These are phyloP conservation scores for Yamadazyma jaroonii DNA, from an alignment of 1,139 yeast genomes.

Conservation along the genomic window DNA sequence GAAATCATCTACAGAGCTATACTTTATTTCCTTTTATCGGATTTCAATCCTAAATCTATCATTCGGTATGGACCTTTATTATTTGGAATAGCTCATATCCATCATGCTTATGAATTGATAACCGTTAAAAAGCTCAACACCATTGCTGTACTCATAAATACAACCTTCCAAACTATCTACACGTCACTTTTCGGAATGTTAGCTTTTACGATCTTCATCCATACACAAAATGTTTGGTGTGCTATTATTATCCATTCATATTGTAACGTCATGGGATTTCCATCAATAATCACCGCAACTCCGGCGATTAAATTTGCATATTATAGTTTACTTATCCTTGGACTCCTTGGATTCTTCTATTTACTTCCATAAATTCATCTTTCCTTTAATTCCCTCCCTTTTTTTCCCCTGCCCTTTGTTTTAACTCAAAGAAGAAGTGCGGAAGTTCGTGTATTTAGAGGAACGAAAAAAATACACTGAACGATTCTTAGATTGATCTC, in stretches of 20 bases:
- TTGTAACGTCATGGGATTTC: constrained; percentile 83
- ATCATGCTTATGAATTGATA: constrained; percentile 65
- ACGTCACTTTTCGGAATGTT: constrained; percentile 80
- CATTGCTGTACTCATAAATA: constrained; percentile 7
- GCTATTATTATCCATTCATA: constrained; percentile 63
- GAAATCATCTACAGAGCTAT: constrained; percentile 77
- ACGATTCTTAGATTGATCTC: neutral
- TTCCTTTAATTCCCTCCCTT: neutral
- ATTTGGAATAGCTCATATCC: constrained; percentile 90
- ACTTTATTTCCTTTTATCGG: constrained; percentile 39
- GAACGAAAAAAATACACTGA: constrained; percentile 4
- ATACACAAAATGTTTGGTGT: constrained; percentile 57
- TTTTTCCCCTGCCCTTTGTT: too few relatives aligned
- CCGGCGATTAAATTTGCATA: constrained; percentile 4
- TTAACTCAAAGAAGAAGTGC: constrained; percentile 4
- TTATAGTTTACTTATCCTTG: constrained; percentile 7
- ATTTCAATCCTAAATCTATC: constrained; percentile 17
- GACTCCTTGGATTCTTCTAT: constrained; percentile 6
- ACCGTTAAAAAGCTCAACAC: constrained; percentile 3
- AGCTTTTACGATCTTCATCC: constrained; percentile 59
- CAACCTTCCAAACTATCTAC: constrained; percentile 58
- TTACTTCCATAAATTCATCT: neutral
- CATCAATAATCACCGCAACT: constrained; percentile 27
- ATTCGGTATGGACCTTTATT: constrained; percentile 58
- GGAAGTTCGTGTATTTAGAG: constrained; percentile 6